A percentile compares a stretch with the other conserved stretches of the same genome.
phyloP scores from a whole-genome alignment of 2,329 filamentous ascomycete species.

The Curvularia spicifera region DNA sequence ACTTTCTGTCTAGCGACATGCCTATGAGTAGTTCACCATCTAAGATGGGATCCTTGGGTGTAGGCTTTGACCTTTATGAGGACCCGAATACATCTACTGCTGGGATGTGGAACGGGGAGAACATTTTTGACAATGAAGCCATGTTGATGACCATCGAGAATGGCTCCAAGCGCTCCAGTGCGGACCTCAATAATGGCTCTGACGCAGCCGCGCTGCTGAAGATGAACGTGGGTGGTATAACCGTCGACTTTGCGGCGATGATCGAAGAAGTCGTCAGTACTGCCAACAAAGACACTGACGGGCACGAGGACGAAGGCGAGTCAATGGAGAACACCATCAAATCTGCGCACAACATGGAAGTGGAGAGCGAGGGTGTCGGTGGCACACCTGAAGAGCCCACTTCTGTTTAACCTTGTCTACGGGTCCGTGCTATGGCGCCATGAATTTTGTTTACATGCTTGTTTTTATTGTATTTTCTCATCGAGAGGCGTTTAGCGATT shows the following conservation, averaged over 20 bases:
- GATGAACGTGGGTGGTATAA: constrained; percentile 39
- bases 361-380: constrained; percentile 17
- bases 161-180: constrained; percentile 13
- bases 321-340: constrained; percentile 6
- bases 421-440: background rate
- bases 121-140: constrained; percentile 43
- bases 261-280: constrained; percentile 46
- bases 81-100: constrained; percentile 46
- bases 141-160: constrained; percentile 30
- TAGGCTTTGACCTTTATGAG: constrained; percentile 48
- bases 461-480: background rate
- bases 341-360: constrained; percentile 13
- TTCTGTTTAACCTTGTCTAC: constrained; percentile 2
- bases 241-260: constrained; percentile 46
- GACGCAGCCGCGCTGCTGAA: constrained; percentile 29
- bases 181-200: constrained; percentile 14
- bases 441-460: background rate
- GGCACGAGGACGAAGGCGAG: background rate
- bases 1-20: constrained; percentile 48
- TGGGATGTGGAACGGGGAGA: constrained; percentile 43
- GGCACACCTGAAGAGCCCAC: constrained; percentile 25
- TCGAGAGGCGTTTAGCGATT: constrained; percentile 4
- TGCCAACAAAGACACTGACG: constrained; percentile 23
- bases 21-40: constrained; percentile 47
- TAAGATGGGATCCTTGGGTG: constrained; percentile 25